A percentile compares a stretch with the other conserved stretches of the same genome.
Evolutionary conservation across 1,284 basidiomycete species (phyloP).

Genomic region (Irpex sp.): DNA sequence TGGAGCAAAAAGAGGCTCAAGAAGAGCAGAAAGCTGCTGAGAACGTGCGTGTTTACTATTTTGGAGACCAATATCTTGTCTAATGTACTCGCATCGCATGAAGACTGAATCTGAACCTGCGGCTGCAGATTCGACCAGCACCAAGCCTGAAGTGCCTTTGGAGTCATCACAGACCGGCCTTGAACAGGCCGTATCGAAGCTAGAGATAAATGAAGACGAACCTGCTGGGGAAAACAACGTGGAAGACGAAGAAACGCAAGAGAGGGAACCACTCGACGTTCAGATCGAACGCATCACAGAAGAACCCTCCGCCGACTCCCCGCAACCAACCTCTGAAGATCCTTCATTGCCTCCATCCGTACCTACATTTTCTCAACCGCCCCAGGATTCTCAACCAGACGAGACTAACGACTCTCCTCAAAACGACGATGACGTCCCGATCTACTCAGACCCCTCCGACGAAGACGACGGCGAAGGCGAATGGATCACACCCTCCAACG

Average conservation of each 20-base stretch:
- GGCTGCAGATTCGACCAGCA: neutral
- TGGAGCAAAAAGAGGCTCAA: constrained; percentile 53
- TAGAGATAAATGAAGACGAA: constrained; percentile 14
- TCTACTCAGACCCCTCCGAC: constrained; percentile 75
- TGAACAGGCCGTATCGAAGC: neutral
- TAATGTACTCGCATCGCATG: neutral
- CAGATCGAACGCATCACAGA: constrained; percentile 40
- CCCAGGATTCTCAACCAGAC: neutral
- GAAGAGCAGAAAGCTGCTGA: constrained; percentile 10
- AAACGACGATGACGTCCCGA: constrained; percentile 19
- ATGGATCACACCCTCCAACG: constrained; percentile 96
- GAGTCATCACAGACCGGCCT: too few relatives aligned
- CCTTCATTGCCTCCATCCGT: neutral
- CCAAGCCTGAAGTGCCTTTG: too few relatives aligned
- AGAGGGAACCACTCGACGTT: constrained; percentile 42
- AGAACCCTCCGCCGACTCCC: constrained; percentile 10
- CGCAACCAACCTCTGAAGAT: constrained; percentile 6
- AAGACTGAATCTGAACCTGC: neutral
- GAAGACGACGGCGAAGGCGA: constrained; percentile 86
- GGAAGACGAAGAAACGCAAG: constrained; percentile 13
- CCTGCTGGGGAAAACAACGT: neutral
- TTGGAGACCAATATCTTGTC: neutral
- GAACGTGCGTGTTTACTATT: constrained; percentile 2
- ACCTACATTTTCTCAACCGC: constrained; percentile 7
- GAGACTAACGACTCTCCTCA: neutral